Evolutionary conservation across 2,329 filamentous ascomycete genomes (phyloP).

Genomic region (Pseudocercospora cruenta): DNA sequence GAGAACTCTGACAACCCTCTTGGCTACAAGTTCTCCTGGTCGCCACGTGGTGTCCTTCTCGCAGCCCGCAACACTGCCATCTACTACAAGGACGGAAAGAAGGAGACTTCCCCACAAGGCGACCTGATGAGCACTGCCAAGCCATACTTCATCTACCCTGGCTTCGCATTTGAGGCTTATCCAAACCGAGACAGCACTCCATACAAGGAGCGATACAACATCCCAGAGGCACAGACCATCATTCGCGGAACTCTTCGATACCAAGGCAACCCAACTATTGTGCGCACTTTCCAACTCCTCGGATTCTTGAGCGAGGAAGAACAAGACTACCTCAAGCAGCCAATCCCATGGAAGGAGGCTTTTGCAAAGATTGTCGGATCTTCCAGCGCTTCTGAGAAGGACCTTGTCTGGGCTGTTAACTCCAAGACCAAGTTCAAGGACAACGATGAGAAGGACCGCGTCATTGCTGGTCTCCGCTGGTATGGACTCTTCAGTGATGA

Average conservation of each 20-base stretch:
- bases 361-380: constrained; percentile 77
- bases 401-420: constrained; percentile 70
- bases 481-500: constrained; percentile 69
- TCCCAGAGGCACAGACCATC: constrained; percentile 88
- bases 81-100: constrained; percentile 78
- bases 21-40: constrained; percentile 85
- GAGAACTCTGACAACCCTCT: constrained; percentile 85
- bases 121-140: constrained; percentile 80
- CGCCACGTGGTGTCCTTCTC: constrained; percentile 80
- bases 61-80: constrained; percentile 84
- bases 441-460: constrained; percentile 69
- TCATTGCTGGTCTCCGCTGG: constrained; percentile 75
- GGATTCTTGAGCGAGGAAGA: constrained; percentile 80
- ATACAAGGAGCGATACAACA: constrained; percentile 87
- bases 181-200: constrained; percentile 87
- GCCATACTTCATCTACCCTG: constrained; percentile 88
- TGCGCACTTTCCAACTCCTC: constrained; percentile 84
- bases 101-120: constrained; percentile 54
- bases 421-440: constrained; percentile 74
- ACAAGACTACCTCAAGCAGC: constrained; percentile 63
- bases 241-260: constrained; percentile 85
- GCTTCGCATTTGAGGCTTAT: constrained; percentile 88
- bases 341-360: constrained; percentile 80
- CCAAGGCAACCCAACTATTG: constrained; percentile 86
- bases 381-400: constrained; percentile 62